Conservation (phyloP, 169 alveolate genomes). For the Plasmodium adleri region DNA sequence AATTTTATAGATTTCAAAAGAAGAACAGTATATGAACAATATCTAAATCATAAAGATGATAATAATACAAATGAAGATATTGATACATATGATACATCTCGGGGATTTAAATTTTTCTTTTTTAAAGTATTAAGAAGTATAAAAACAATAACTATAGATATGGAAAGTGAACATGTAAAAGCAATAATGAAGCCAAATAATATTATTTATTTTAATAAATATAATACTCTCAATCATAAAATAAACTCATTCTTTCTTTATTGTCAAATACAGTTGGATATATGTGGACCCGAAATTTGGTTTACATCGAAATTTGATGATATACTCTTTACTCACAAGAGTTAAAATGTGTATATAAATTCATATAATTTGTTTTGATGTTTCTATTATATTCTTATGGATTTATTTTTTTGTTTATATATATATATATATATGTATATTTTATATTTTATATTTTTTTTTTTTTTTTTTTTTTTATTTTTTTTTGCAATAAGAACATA, state of each 20-base stretch:
- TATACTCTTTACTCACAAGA: slow-evolving; percentile 36
- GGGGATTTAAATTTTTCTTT: slow-evolving; percentile 31
- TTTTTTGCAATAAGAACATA: neutral
- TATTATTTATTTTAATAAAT: slow-evolving; percentile 44
- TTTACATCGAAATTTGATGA: slow-evolving; percentile 66
- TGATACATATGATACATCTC: neutral
- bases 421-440: neutral
- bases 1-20: neutral
- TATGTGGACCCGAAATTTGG: slow-evolving; percentile 73
- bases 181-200: slow-evolving; percentile 29
- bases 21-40: neutral
- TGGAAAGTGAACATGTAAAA: slow-evolving; percentile 24
- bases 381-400: neutral
- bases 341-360: neutral
- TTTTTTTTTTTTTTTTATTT: neutral
- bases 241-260: slow-evolving; percentile 56
- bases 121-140: slow-evolving; percentile 4
- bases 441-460: neutral
- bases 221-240: slow-evolving; percentile 28
- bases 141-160: slow-evolving; percentile 5
- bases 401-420: neutral
- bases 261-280: slow-evolving; percentile 47
- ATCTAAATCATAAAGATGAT: neutral
- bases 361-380: neutral
- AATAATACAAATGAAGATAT: neutral